Evolutionary conservation across 1,284 basidiomycete genomes (phyloP).

Genomic region (Volvariella volvacea): DNA sequence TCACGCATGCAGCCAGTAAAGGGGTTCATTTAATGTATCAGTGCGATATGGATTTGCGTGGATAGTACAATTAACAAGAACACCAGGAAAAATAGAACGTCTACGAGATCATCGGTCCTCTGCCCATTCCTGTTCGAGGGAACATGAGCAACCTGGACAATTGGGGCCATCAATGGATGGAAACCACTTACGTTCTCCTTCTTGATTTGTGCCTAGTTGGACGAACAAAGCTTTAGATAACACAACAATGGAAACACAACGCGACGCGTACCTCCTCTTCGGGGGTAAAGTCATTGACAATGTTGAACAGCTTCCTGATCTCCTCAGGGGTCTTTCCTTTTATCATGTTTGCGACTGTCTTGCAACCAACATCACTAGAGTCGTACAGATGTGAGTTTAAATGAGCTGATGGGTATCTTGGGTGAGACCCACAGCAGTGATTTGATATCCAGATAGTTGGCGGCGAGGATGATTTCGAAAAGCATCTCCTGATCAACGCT

Average conservation of each 20-base stretch:
- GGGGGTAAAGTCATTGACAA: slow-evolving; percentile 97
- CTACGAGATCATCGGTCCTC: slow-evolving; percentile 57
- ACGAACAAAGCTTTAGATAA: slow-evolving; percentile 9
- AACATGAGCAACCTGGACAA: slow-evolving; percentile 11
- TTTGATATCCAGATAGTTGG: slow-evolving; percentile 99
- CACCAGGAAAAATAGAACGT: no score
- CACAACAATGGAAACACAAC: slow-evolving; percentile 6
- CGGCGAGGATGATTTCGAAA: slow-evolving; percentile 99
- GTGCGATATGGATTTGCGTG: no score
- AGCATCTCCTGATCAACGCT: slow-evolving; percentile 95
- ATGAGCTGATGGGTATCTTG: slow-evolving; percentile 1
- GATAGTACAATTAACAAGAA: no score
- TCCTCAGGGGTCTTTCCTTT: slow-evolving; percentile 97
- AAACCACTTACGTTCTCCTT: slow-evolving; percentile 86
- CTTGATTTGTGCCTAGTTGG: slow-evolving; percentile 87
- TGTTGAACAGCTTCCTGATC: slow-evolving; percentile 96
- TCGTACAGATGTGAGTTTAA: slow-evolving; percentile 2
- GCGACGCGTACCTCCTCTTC: slow-evolving; percentile 82
- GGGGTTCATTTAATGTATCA: no score
- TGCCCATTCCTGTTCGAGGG: slow-evolving; percentile 69
- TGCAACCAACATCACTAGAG: slow-evolving; percentile 93
- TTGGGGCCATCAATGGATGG: slow-evolving; percentile 1
- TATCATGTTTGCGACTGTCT: slow-evolving; percentile 99
- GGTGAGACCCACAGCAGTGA: slow-evolving; percentile 79
- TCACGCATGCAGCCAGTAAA: no score